A percentile compares a stretch with the other conserved stretches of the same genome.
Conservation (phyloP, 495 filamentous ascomycete genomes). For the Viridothelium virens region DNA sequence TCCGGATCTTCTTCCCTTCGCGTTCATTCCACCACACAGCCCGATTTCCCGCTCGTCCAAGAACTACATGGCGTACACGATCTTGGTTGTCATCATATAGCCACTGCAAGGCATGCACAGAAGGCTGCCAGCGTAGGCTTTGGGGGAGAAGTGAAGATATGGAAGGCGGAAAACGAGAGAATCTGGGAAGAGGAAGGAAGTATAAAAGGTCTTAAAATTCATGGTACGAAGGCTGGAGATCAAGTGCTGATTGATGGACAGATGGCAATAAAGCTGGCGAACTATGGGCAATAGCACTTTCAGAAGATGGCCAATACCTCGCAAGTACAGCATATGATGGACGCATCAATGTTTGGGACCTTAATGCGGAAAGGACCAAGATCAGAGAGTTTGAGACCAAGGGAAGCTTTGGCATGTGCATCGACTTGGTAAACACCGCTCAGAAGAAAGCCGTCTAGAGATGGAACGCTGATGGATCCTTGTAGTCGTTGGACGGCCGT, state of each 20-base stretch:
- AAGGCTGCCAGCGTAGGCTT: constrained; percentile 78
- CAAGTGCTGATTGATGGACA: constrained; percentile 30
- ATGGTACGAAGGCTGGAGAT: constrained; percentile 10
- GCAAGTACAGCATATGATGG: constrained; percentile 78
- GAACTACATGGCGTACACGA: constrained; percentile 68
- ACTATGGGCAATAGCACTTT: constrained; percentile 80
- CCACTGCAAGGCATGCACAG: constrained; percentile 57
- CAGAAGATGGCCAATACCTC: constrained; percentile 70
- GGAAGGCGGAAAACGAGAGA: constrained; percentile 43
- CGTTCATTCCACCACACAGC: constrained; percentile 62
- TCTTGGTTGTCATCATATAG: constrained; percentile 82
- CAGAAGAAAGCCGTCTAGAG: not conserved
- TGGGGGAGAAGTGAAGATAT: constrained; percentile 74
- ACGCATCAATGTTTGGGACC: constrained; percentile 80
- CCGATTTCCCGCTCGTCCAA: constrained; percentile 68
- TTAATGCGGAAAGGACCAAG: constrained; percentile 36
- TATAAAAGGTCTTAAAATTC: constrained; percentile 38
- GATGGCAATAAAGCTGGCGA: constrained; percentile 51
- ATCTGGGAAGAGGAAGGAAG: constrained; percentile 45
- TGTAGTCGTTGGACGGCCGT: constrained; percentile 62
- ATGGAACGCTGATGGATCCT: constrained; percentile 13
- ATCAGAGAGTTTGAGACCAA: constrained; percentile 85
- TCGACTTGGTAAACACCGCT: constrained; percentile 58
- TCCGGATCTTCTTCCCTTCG: constrained; percentile 74
- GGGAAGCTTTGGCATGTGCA: constrained; percentile 76